These are phyloP conservation scores for Diaporthe vexans DNA, from an alignment of 2,329 filamentous ascomycete genomes.

Conservation along the genomic window DNA sequence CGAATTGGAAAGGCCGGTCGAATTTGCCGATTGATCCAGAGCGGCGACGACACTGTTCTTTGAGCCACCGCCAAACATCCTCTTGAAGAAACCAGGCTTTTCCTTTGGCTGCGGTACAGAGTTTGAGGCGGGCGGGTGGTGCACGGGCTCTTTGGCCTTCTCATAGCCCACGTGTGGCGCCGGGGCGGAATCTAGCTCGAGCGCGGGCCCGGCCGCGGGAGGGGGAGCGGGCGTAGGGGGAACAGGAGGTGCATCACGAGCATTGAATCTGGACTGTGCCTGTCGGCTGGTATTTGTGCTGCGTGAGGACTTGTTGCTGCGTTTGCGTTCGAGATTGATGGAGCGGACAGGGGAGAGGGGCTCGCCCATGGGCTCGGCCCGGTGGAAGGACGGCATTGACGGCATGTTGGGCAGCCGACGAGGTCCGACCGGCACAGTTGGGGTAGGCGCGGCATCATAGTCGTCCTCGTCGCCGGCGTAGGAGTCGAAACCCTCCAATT, in stretches of 20 bases:
- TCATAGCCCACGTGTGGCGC: constrained; percentile 72
- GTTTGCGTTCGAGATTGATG: constrained; percentile 62
- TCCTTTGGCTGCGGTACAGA: constrained; percentile 68
- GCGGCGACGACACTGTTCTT: constrained; percentile 58
- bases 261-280: constrained; percentile 48
- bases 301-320: constrained; percentile 70
- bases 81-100: constrained; percentile 89
- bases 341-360: constrained; percentile 53
- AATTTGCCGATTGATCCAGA: constrained; percentile 35
- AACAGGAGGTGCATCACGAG: constrained; percentile 47
- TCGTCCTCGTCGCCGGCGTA: constrained; percentile 70
- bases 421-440: constrained; percentile 85
- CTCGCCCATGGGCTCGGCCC: constrained; percentile 52
- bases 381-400: constrained; percentile 55
- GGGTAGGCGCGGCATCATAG: constrained; percentile 87
- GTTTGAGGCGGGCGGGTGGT: constrained; percentile 57
- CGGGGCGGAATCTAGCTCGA: constrained; percentile 67
- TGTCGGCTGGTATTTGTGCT: constrained; percentile 58
- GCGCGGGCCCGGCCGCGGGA: constrained; percentile 48
- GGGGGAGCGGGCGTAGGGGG: constrained; percentile 45
- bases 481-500: constrained; percentile 63
- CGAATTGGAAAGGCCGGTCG: constrained; percentile 22
- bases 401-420: constrained; percentile 60
- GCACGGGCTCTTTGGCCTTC: constrained; percentile 67
- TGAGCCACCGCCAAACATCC: constrained; percentile 84